phyloP scores from a whole-genome alignment of 345 rosid species.

The Gossypium sturtianum region DNA sequence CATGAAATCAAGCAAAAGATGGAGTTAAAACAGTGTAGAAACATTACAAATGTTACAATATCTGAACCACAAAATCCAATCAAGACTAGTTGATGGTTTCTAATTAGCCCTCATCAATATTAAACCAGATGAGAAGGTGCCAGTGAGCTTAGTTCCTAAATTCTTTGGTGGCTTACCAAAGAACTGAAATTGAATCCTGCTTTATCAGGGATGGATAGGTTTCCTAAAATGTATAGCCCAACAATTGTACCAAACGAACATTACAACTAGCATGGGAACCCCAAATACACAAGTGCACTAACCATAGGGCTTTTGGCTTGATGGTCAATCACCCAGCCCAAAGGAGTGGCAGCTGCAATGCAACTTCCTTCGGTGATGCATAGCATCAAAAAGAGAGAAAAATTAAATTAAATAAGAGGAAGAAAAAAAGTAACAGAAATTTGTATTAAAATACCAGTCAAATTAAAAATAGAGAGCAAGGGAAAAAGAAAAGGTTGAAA shows the following conservation, averaged over 20 bases:
- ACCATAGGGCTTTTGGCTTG: neutral
- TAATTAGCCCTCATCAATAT: neutral
- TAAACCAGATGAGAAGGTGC: neutral
- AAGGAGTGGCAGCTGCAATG: neutral
- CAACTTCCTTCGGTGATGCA: neutral
- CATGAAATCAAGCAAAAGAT: neutral
- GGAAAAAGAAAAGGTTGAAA: neutral
- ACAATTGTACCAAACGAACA: neutral
- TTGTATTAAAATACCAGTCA: neutral
- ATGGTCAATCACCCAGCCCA: neutral
- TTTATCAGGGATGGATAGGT: neutral
- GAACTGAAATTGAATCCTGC: neutral
- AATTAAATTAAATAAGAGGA: neutral
- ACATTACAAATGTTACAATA: neutral
- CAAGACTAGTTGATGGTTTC: neutral
- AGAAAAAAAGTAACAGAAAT: neutral
- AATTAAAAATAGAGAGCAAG: neutral
- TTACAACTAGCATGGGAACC: neutral
- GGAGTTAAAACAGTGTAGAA: neutral
- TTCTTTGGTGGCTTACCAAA: neutral
- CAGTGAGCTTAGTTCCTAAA: neutral
- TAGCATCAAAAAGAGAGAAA: neutral
- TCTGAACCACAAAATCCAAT: neutral
- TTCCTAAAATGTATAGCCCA: neutral
- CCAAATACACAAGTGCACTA: neutral